phyloP scores from a whole-genome alignment of 2,329 filamentous ascomycete genomes.

The Neospermospora avenae region DNA sequence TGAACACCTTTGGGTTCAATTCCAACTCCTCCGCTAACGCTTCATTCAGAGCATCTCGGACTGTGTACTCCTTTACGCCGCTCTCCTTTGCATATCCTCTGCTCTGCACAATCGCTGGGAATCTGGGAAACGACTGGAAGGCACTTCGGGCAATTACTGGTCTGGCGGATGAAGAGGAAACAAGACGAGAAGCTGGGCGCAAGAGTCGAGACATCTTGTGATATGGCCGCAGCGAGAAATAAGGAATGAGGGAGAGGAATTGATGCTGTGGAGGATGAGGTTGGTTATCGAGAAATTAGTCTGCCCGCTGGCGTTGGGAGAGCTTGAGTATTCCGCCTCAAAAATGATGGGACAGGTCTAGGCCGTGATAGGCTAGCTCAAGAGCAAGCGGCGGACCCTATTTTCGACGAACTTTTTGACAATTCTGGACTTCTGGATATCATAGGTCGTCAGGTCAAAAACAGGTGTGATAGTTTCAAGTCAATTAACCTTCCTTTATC shows the following conservation, averaged over 20 bases:
- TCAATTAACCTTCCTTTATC: no score
- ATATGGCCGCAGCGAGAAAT: slow-evolving; percentile 20
- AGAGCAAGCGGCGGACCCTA: background rate
- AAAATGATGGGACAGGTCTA: slow-evolving; percentile 1
- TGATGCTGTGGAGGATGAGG: slow-evolving; percentile 14
- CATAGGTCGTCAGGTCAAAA: no score
- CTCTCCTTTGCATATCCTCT: slow-evolving; percentile 36
- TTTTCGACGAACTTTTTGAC: background rate
- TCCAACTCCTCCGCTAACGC: slow-evolving; percentile 97
- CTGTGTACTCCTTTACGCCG: slow-evolving; percentile 87
- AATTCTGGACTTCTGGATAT: background rate
- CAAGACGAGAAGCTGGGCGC: slow-evolving; percentile 60
- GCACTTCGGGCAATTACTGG: slow-evolving; percentile 47
- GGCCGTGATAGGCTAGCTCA: background rate
- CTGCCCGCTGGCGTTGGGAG: slow-evolving; percentile 5
- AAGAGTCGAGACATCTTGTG: slow-evolving; percentile 51
- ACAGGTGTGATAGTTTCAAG: no score
- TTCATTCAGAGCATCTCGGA: slow-evolving; percentile 96
- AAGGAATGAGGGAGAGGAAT: slow-evolving; percentile 14
- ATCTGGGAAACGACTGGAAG: slow-evolving; percentile 43
- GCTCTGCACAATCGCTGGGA: slow-evolving; percentile 33
- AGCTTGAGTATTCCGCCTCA: background rate
- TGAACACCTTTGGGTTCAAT: slow-evolving; percentile 88
- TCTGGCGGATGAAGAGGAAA: slow-evolving; percentile 52
- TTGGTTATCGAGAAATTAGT: slow-evolving; percentile 7